Evolutionary conservation across 2,329 filamentous ascomycete species (phyloP), one percentile per base, ranked within the genome.

Genomic region (Calonectria pauciramosa): DNA sequence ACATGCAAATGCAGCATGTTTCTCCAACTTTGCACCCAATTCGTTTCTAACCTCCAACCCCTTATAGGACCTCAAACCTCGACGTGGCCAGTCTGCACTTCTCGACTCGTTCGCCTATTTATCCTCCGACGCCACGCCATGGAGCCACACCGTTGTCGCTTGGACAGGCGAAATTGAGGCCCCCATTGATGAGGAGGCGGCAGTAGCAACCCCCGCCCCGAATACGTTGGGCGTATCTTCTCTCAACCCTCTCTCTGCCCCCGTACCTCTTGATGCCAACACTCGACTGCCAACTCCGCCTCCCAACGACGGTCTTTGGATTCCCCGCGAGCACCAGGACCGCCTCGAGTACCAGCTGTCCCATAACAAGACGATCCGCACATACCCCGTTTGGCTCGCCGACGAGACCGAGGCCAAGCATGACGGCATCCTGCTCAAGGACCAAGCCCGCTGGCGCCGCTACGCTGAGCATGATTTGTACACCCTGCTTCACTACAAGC

Each of bases 401-500:
- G 96, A 98, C 79, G 93, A 95, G 78, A 88, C 90, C 26, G 94
- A 96, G 77, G 90, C 91, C 9, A 84, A 86, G 56, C 89, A 91
- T 0, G 90, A 94, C 44, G 94, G 95, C 49, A 91, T 96, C 67
- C 88, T 91, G 47, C 88, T 99, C 77, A 94, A 93, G 80, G 94
- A 98, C 80, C 96, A 98, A 86, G 89, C 90, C 38, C 90, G 96
- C 77, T 99, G 97, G 96, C 91, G 96, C 77, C 91, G 94, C 51
- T 99, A 97, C 85, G 95, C 96, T 20, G 96, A 98, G 86, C 93
- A 96, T 82, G 95, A 98, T 80, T 89, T 99, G 34, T 98, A 98
- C 86, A 96, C 95, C 1, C 90, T 98, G 13, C 96, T 98, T 83
- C 96, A 99, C 86, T 99, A 99, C 89, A 98, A 98, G 86, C 95